Evolutionary conservation across 768 basidiomycete genomes (phyloP), one percentile per base, ranked within the genome.

Genomic region (Leccinum uliginosum): DNA sequence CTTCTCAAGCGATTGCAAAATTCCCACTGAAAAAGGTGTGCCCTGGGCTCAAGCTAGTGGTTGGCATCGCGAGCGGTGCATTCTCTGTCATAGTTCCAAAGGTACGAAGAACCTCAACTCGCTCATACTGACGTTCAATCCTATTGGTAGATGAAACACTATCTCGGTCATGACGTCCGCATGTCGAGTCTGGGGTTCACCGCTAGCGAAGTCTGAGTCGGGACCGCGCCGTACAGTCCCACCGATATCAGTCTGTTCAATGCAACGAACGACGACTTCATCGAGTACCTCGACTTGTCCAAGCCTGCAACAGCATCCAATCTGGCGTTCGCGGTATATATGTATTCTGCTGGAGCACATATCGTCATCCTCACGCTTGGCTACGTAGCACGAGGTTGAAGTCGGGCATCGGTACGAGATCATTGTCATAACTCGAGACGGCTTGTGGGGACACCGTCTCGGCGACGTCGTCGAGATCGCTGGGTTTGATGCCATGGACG

Each of bases 1-100:
- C 29, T 97, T 98, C 73, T 77, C 80, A 3, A 76, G 80, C n/a
- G 93, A 96, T 58, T 94, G 89, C 77, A 96, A 94, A 71, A 77
- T 98, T 12, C 83, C 91, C 0, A 78, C n/a, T n/a, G n/a, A n/a
- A n/a, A n/a, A n/a, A n/a, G n/a, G n/a, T n/a, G n/a, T n/a, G n/a
- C n/a, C n/a, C n/a, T n/a, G n/a, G n/a, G n/a, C n/a, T n/a, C n/a
- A n/a, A n/a, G n/a, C n/a, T n/a, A n/a, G n/a, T n/a, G n/a, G n/a
- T n/a, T 17, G 57, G 58, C 7, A 59, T 58, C 21, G 59, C 56
- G 40, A 67, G 65, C 23, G 62, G 67, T 21, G 49, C 59, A 4
- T 64, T 64, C 49, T 24, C 62, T 11, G 9, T 49, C 21, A 15
- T 55, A 15, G 34, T 66, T 23, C 67, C 59, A 47, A 64, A 60